Evolutionary conservation across 2,329 filamentous ascomycete genomes (phyloP), one percentile per base, ranked within the genome.

Genomic region (Cryphonectria parasitica): DNA sequence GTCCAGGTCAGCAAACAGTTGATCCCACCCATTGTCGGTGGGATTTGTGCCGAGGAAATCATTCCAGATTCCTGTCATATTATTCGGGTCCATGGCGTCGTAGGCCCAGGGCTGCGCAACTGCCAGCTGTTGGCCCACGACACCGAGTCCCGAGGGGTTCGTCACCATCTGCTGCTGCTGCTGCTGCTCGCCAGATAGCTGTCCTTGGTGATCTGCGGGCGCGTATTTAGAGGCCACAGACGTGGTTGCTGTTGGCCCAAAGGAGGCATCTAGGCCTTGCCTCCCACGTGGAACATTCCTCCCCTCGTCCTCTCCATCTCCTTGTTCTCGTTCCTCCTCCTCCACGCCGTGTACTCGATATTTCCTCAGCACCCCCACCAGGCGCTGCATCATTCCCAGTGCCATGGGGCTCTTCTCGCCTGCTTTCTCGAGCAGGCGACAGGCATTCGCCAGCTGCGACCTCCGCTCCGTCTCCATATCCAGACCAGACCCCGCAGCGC

Each of bases 1-100:
- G 63, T 67, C 72, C 10, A 74, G 39, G 63, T 74, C 73, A 28
- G 73, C 74, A 72, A 74, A 73, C 63, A 77, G 62, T 34, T 73
- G 71, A n/a, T 71, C 68, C 74, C 74, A 74, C 8, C 70, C 71
- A 17, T 65, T 68, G 17, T 71, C 68, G 0, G 68, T 66, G 8
- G 64, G 39, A 4, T 62, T 66, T 25, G 36, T 66, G n/a, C 66
- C 67, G 4, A 71, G 43, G 11, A 73, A 64, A 36, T 71, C 71
- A 41, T 69, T 54, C 73, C 71, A 75, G 13, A 71, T 70, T 10
- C 67, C 60, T 43, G 61, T 28, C 22, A 69, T 25, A 28, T 31
- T 64, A 19, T 39, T 34, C 15, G 60, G 56, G 15, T 68, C 70
- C 54, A 60, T 28, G 6, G 45, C 19, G 22, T 41, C 69, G 41